These are phyloP conservation scores for Fonsecaea erecta DNA, from an alignment of 2,329 filamentous ascomycete genomes.

Conservation along the genomic window DNA sequence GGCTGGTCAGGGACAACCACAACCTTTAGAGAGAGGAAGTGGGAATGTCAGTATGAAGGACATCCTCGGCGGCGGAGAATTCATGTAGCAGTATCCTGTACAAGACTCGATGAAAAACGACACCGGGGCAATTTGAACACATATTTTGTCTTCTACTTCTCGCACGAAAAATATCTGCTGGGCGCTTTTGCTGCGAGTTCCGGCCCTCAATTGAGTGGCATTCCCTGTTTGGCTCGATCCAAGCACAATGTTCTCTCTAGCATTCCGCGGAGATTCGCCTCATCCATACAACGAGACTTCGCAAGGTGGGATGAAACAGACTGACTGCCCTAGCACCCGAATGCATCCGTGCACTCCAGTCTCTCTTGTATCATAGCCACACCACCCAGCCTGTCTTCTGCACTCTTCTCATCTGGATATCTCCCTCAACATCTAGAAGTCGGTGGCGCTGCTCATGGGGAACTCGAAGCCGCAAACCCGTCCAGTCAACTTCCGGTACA, in stretches of 20 bases:
- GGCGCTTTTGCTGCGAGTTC: background rate
- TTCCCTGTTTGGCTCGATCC: constrained; percentile 16
- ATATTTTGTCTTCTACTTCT: constrained; percentile 14
- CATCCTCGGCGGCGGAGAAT: constrained; percentile 61
- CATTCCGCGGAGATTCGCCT: background rate
- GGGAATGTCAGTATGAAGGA: constrained; percentile 89
- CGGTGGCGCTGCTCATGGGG: constrained; percentile 77
- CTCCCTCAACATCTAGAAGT: constrained; percentile 69
- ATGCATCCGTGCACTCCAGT: background rate
- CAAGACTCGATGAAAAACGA: constrained; percentile 4
- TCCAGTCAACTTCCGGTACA: constrained; percentile 97
- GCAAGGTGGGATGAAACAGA: background rate
- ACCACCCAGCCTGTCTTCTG: background rate
- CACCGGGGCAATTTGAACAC: background rate
- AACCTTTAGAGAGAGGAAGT: constrained; percentile 81
- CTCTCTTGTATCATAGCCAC: constrained; percentile 1
- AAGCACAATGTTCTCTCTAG: constrained; percentile 21
- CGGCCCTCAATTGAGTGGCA: constrained; percentile 12
- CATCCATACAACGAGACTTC: background rate
- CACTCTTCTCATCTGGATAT: background rate
- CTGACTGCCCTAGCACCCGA: background rate
- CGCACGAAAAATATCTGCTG: background rate
- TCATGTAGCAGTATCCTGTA: constrained; percentile 32
- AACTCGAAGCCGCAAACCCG: constrained; percentile 98
- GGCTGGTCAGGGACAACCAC: constrained; percentile 74